Base-by-base conservation (phyloP, 129 eudicot genomes). In the Pulicaria dysenterica region DNA sequence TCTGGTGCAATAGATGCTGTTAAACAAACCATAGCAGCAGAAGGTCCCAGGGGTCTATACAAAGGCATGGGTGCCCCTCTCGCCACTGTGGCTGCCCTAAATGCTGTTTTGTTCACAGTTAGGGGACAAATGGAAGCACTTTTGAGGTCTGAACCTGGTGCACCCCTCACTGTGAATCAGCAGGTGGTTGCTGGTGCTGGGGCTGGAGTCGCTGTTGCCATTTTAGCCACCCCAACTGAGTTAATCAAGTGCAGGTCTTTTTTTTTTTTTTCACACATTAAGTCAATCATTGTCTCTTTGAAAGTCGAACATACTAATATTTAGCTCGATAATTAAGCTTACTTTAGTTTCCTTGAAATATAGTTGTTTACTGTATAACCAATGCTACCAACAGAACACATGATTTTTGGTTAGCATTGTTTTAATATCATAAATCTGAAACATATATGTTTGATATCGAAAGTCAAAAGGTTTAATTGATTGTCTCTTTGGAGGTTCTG, bases 11-110 rank as follows among this genome's bases (percentile, higher is more conserved):
- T 93, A n/a, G 98, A 93, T 85, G 98, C 98, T 37, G 90, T 89
- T 50, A 87, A 69, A 61, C 87, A 93, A 79, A 93, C 98, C 46
- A 3, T 93, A 64, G 95, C 98, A 12, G 90, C 96, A n/a, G 98
- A 93, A 85, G 98, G 96, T 36, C 81, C 95, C n/a, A 74, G 84
- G 59, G 98, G 98, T 19, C 77, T 93, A 56, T 93, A 83, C 82
- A 93, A 89, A 80, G 98, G 98, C 41, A 93, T 93, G 96, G 98
- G 98, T 5, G 98, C 96, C 77, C 98, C 98, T 49, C 96, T 93
- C 75, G 96, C 98, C 77, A 93, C 98, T 24, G 98, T 93, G 56
- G 98, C 98, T 38, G 95, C 95, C 56, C 81, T 93, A 70, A 93
- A 93, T 54, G 98, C 98, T 0, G 87, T 93, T 2, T 84, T 93